These are phyloP conservation scores for Teunomyces lycoperdinae DNA, from an alignment of 805 yeast genomes.

Conservation along the genomic window DNA sequence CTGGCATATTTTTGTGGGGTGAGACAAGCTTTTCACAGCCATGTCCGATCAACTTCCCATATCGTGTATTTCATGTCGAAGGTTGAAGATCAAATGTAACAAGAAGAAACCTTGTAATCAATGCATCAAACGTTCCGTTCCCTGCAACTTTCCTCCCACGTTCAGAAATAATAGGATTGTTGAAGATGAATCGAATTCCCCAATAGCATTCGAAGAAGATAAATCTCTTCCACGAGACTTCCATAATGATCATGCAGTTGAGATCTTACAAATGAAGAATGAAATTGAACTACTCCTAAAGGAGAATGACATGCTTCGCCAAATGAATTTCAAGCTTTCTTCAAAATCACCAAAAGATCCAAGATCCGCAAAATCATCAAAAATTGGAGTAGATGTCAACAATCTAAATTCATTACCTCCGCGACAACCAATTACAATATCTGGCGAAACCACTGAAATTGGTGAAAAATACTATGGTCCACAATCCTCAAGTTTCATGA, in stretches of 20 bases:
- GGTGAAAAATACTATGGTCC: conserved; percentile 52
- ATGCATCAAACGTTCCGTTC: conserved; percentile 34
- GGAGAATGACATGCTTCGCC: conserved; percentile 19
- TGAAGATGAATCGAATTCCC: conserved; percentile 14
- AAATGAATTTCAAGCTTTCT: conserved; percentile 16
- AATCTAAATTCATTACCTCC: neutral
- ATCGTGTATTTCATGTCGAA: conserved; percentile 35
- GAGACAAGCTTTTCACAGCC: conserved; percentile 1
- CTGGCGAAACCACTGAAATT: conserved; percentile 37
- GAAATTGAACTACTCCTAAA: conserved; percentile 18
- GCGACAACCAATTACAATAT: conserved; percentile 14
- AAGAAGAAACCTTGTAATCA: conserved; percentile 40
- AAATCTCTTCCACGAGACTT: neutral
- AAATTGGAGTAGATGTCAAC: neutral
- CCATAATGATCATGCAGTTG: neutral
- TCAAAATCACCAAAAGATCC: conserved; percentile 9
- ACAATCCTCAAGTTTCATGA: conserved; percentile 48
- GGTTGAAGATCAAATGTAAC: conserved; percentile 35
- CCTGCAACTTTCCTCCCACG: conserved; percentile 46
- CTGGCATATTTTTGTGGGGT: conserved; percentile 2
- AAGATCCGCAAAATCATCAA: neutral
- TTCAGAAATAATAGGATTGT: conserved; percentile 40
- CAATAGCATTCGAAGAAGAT: neutral
- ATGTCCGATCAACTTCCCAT: conserved; percentile 30
- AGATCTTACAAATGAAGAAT: conserved; percentile 4